Conservation (phyloP, 139 green algal species). For the Pycnococcus provasolii region DNA sequence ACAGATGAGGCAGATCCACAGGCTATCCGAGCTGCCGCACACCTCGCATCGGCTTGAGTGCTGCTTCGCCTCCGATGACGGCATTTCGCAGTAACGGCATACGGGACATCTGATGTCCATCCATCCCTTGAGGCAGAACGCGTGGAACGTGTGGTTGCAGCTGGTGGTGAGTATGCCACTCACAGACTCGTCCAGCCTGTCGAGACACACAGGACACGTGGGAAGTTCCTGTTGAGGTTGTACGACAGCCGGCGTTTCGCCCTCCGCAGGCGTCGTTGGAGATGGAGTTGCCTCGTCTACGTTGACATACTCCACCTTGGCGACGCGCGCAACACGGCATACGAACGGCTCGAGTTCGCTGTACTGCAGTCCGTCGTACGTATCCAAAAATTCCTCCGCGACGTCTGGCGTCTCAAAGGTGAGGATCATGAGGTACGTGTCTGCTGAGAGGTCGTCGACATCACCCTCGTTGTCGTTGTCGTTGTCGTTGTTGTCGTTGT, state of each 20-base stretch:
- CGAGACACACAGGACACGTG: constrained; percentile 89
- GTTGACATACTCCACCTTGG: not conserved
- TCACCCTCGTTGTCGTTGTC: constrained; percentile 14
- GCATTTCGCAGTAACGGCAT: constrained; percentile 36
- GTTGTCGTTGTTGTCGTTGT: constrained; percentile 1
- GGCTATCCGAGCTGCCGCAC: constrained; percentile 53
- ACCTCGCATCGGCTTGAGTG: constrained; percentile 33
- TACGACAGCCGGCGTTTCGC: too few relatives aligned
- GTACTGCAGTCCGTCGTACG: constrained; percentile 44
- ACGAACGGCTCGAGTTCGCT: constrained; percentile 65
- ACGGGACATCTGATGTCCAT: constrained; percentile 36
- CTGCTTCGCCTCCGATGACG: not conserved
- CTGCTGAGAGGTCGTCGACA: not conserved
- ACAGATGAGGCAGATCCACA: constrained; percentile 99
- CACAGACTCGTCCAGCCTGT: constrained; percentile 88
- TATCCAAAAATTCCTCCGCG: constrained; percentile 59
- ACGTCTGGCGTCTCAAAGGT: constrained; percentile 47
- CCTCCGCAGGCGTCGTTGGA: too few relatives aligned
- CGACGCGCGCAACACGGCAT: constrained; percentile 53
- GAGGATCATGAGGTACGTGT: constrained; percentile 74
- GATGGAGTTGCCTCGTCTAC: constrained; percentile 43
- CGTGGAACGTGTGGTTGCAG: constrained; percentile 93
- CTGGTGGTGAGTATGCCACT: constrained; percentile 85
- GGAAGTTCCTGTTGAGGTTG: constrained; percentile 55
- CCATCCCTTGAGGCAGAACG: constrained; percentile 57